Evolutionary conservation across 2,329 filamentous ascomycete genomes (phyloP).

Genomic region (Fonsecaea erecta): DNA sequence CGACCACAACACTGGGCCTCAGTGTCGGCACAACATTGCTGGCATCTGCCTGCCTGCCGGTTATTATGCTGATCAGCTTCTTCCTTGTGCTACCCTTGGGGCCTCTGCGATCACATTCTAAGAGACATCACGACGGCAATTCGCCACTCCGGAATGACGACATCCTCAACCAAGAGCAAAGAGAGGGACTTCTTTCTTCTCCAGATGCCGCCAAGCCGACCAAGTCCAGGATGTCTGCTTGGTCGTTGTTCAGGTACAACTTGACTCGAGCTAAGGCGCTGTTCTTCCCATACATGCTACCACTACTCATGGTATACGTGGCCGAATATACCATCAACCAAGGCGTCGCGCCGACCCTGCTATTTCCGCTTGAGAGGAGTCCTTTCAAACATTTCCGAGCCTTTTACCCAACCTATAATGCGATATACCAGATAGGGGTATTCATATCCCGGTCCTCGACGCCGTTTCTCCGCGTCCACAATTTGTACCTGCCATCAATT

Average conservation of each 20-base stretch:
- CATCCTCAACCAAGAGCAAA: conserved; percentile 42
- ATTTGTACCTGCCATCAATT: conserved; percentile 79
- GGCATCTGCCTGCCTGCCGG: conserved; percentile 76
- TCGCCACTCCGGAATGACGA: conserved; percentile 48
- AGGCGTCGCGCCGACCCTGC: conserved; percentile 83
- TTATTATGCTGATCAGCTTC: conserved; percentile 81
- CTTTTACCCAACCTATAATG: conserved; percentile 94
- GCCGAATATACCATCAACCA: conserved; percentile 98
- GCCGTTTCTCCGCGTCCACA: conserved; percentile 79
- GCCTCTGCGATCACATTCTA: conserved; percentile 59
- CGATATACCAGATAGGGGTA: conserved; percentile 92
- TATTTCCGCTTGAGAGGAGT: conserved; percentile 77
- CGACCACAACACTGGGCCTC: conserved; percentile 79
- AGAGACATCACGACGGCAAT: conserved; percentile 49
- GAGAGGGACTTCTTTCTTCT: conserved; percentile 41
- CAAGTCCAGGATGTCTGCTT: conserved; percentile 30
- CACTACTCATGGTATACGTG: conserved; percentile 87
- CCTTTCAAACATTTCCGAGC: conserved; percentile 82
- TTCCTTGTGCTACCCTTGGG: conserved; percentile 76
- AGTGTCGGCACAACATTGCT: conserved; percentile 75
- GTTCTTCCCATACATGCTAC: conserved; percentile 84
- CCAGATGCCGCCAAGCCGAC: conserved; percentile 34
- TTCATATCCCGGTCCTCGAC: conserved; percentile 92
- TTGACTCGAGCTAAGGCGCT: conserved; percentile 70
- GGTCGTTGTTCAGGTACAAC: conserved; percentile 53